Conservation (phyloP, 768 basidiomycete species). For the Galerina marginata region DNA sequence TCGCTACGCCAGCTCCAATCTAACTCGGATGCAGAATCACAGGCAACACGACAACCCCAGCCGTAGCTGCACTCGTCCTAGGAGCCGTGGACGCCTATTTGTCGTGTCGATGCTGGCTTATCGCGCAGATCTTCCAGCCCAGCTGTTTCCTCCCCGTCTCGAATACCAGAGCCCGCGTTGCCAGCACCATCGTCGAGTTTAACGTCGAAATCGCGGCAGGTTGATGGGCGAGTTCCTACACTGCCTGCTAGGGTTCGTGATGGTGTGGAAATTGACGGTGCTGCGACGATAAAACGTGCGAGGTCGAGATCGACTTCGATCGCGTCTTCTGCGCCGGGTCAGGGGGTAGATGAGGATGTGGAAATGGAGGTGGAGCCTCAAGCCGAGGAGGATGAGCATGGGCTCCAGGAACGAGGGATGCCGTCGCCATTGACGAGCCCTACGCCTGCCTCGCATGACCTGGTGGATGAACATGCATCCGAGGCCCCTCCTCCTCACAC, state of each 20-base stretch:
- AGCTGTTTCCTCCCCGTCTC: neutral
- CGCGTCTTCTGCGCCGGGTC: neutral
- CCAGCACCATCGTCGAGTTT: neutral
- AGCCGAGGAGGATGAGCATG: neutral
- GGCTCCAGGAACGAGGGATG: neutral
- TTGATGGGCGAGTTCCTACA: neutral
- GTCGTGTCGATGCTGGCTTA: neutral
- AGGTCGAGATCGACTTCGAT: neutral
- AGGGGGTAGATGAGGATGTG: neutral
- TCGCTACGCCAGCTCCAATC: neutral
- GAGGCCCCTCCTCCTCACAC: no score
- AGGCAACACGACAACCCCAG: neutral
- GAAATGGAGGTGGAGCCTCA: neutral
- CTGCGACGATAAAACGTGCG: neutral
- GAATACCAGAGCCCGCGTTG: neutral
- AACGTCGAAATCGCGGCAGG: neutral
- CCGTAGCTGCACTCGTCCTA: neutral
- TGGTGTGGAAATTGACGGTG: neutral
- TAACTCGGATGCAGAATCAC: neutral
- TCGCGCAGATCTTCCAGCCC: neutral
- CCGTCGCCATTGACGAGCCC: neutral
- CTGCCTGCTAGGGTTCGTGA: neutral
- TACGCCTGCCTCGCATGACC: neutral
- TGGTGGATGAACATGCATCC: neutral
- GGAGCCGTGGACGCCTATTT: neutral